Base-by-base conservation (phyloP, 345 rosid species). In the Ceriops tagal region DNA sequence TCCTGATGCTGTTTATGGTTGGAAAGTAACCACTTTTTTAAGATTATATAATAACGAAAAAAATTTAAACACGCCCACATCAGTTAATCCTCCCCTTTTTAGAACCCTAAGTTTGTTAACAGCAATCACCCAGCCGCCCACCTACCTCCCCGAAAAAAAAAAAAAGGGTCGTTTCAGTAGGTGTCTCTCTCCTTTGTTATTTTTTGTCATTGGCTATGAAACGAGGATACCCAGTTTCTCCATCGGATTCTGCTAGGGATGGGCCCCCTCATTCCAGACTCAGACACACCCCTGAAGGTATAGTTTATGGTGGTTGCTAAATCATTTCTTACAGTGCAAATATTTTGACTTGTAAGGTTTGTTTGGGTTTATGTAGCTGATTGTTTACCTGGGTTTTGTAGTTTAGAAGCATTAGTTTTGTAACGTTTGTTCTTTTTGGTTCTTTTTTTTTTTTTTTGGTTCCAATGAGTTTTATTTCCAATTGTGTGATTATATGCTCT, bases 271-370 rank as follows among this genome's bases (percentile, higher is more conserved):
- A 86, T 30, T 84, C 91, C 70, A 82, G 84, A 79, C 39, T 80
- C 80, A 90, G 75, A 83, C 73, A 67, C 27, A 90, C 91, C 64
- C 90, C 95, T 13, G 83, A 87, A 86, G 96, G 98, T 85, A 34
- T 34, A 37, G 77, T 69, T 13, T 15, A 13, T 43, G 49, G 49
- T 43, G 49, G 49, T 13, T 18, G 19, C 18, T 43, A 43, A 43
- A 11, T 43, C 49, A 43, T 43, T 43, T 7, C 37, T 15, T 3
- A 43, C 18, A 0, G 49, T 43, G 49, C 49, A 11, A 13, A 11
- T 43, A 3, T 43, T 43, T 43, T 13, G 18, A 43, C 49, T 5
- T 28, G 55, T 8, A 19, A 52, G 8, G 27, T 64, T 47, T 13
- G 20, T 55, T 46, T 62, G 21, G 31, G 19, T 8, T 47, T 37